Conservation (phyloP, 164 flowering plant genomes). For the Akebia trifoliata region DNA sequence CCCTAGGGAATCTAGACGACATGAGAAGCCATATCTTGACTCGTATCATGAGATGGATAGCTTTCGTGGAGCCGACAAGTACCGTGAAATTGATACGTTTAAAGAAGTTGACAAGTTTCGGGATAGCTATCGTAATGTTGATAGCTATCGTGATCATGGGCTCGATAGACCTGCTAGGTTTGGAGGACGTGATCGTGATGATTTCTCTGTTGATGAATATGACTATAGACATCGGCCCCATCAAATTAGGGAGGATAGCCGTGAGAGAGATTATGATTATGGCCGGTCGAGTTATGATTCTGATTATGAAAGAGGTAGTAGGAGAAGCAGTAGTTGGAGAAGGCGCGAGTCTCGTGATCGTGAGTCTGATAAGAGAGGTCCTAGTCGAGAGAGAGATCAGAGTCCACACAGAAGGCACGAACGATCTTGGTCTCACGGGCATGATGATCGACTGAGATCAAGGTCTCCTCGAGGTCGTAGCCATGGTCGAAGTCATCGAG, state of each 20-base stretch:
- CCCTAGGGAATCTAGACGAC: constrained; percentile 64
- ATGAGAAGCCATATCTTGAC: constrained; percentile 62
- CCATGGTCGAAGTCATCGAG: constrained; percentile 71
- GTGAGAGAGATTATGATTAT: constrained; percentile 77
- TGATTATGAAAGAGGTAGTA: constrained; percentile 70
- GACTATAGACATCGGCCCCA: constrained; percentile 57
- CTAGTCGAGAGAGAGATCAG: constrained; percentile 65
- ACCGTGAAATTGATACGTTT: constrained; percentile 37
- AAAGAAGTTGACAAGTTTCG: constrained; percentile 51
- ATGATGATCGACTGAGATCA: constrained; percentile 69
- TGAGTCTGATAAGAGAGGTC: constrained; percentile 60
- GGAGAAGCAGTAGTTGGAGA: constrained; percentile 74
- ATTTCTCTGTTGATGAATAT: constrained; percentile 63
- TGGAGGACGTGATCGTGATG: constrained; percentile 67
- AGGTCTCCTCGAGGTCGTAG: constrained; percentile 87
- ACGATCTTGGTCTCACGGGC: constrained; percentile 67
- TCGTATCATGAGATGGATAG: constrained; percentile 50
- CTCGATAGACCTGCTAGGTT: constrained; percentile 60
- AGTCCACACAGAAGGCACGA: constrained; percentile 74
- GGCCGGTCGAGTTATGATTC: constrained; percentile 81
- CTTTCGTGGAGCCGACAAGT: constrained; percentile 43
- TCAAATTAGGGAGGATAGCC: constrained; percentile 68
- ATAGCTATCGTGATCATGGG: constrained; percentile 43
- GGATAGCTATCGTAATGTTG: constrained; percentile 39
- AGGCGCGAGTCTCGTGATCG: constrained; percentile 68